A percentile compares a stretch with the other conserved stretches of the same genome.
phyloP scores from a whole-genome alignment of 305 asterid species.

The Ilex paraguariensis region DNA sequence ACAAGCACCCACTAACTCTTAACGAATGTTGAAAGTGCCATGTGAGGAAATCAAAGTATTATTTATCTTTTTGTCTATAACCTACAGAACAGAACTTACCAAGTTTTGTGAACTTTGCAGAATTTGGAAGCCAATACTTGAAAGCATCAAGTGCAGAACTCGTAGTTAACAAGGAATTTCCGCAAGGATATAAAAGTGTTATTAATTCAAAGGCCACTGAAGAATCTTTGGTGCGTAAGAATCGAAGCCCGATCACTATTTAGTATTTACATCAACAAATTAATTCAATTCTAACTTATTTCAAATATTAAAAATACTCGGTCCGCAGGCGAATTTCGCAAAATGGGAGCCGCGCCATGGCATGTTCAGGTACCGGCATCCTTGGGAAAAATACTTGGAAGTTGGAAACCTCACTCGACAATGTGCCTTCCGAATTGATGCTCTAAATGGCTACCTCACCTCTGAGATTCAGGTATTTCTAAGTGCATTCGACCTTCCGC shows the following conservation, averaged over 20 bases:
- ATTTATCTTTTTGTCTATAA: not conserved
- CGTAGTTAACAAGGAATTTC: slow-evolving; percentile 18
- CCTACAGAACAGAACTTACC: not conserved
- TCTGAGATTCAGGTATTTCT: slow-evolving; percentile 33
- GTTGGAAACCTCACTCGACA: slow-evolving; percentile 48
- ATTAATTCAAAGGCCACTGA: slow-evolving; percentile 30
- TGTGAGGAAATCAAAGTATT: too few species aligned
- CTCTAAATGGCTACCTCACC: slow-evolving; percentile 27
- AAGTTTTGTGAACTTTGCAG: slow-evolving; percentile 15
- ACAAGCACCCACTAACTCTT: too few species aligned
- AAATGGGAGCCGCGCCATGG: slow-evolving; percentile 76
- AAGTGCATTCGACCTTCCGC: slow-evolving; percentile 13
- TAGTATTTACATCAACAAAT: not conserved
- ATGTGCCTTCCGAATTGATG: slow-evolving; percentile 44
- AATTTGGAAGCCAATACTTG: slow-evolving; percentile 52
- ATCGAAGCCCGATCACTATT: not conserved
- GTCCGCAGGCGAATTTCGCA: slow-evolving; percentile 50
- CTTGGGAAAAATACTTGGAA: slow-evolving; percentile 59
- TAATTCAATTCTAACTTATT: not conserved
- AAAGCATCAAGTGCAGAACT: slow-evolving; percentile 15
- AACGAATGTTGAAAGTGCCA: too few species aligned
- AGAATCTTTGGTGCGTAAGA: slow-evolving; percentile 28
- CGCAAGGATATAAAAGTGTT: slow-evolving; percentile 28
- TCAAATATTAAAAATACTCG: not conserved
- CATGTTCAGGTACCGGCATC: slow-evolving; percentile 46